phyloP scores from a whole-genome alignment of 2,329 filamentous ascomycete genomes.

The Trichoderma pleuroti region DNA sequence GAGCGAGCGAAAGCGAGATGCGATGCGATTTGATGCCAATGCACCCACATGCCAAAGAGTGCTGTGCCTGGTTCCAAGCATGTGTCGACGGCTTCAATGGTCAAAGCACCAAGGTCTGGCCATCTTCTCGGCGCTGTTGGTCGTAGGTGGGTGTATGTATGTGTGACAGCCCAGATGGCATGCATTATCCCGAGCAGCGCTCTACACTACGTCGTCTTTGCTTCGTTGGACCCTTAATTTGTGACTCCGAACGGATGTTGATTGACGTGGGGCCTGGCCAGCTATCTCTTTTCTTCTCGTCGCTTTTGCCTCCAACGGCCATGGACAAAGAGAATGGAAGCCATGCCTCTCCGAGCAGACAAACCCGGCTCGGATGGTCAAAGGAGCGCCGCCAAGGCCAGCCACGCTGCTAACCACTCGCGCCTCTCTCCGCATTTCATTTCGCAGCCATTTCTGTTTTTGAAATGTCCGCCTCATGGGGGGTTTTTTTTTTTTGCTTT shows the following conservation, averaged over 20 bases:
- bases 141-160: neutral
- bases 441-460: neutral
- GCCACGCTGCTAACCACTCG: neutral
- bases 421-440: conserved; percentile 9
- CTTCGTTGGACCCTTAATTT: neutral
- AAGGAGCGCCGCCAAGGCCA: conserved; percentile 13
- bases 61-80: neutral
- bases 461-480: neutral
- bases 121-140: neutral
- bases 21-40: neutral
- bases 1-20: neutral
- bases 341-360: neutral
- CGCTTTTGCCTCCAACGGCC: neutral
- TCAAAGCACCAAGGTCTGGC: neutral
- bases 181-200: neutral
- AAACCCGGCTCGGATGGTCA: conserved; percentile 6
- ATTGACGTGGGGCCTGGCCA: neutral
- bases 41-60: neutral
- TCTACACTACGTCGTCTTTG: neutral
- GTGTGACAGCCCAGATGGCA: neutral
- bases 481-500: neutral
- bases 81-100: neutral
- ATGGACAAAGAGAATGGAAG: neutral
- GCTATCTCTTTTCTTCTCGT: neutral
- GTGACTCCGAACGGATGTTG: neutral